Evolutionary conservation across 2,329 filamentous ascomycete genomes (phyloP).

Genomic region (Magnaporthiopsis incrustans): DNA sequence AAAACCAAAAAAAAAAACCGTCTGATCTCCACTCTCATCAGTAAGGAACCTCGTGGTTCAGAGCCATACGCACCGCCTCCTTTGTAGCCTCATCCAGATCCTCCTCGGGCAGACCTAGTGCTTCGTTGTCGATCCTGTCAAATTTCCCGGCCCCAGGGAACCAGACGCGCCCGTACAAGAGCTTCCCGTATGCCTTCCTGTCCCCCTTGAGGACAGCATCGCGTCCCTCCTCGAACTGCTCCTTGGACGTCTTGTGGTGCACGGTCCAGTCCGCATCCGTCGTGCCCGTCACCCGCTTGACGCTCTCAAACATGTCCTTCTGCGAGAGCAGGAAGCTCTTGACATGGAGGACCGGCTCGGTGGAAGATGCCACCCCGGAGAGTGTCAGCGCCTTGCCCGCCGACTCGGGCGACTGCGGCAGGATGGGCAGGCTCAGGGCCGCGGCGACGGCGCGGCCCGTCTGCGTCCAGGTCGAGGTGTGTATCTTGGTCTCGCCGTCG

Average conservation of each 20-base stretch:
- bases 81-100: slow-evolving; percentile 15
- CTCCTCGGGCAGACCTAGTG: slow-evolving; percentile 12
- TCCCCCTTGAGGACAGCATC: slow-evolving; percentile 37
- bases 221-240: slow-evolving; percentile 40
- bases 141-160: slow-evolving; percentile 28
- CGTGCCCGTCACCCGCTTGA: slow-evolving; percentile 47
- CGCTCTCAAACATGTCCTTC: slow-evolving; percentile 52
- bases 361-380: slow-evolving; percentile 32
- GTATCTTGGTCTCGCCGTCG: slow-evolving; percentile 47
- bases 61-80: slow-evolving; percentile 8
- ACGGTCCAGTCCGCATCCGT: slow-evolving; percentile 52
- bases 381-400: slow-evolving; percentile 24
- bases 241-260: slow-evolving; percentile 30
- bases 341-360: slow-evolving; percentile 38
- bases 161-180: slow-evolving; percentile 51
- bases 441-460: slow-evolving; percentile 43
- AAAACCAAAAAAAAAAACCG: background rate
- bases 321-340: slow-evolving; percentile 51
- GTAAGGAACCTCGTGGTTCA: slow-evolving; percentile 3
- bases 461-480: slow-evolving; percentile 49
- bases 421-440: slow-evolving; percentile 34
- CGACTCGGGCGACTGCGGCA: slow-evolving; percentile 30
- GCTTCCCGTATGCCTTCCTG: slow-evolving; percentile 33
- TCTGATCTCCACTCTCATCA: background rate
- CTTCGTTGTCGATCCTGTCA: slow-evolving; percentile 6